phyloP scores from a whole-genome alignment of 2,329 filamentous ascomycete species.

The Apiospora phragmitis region DNA sequence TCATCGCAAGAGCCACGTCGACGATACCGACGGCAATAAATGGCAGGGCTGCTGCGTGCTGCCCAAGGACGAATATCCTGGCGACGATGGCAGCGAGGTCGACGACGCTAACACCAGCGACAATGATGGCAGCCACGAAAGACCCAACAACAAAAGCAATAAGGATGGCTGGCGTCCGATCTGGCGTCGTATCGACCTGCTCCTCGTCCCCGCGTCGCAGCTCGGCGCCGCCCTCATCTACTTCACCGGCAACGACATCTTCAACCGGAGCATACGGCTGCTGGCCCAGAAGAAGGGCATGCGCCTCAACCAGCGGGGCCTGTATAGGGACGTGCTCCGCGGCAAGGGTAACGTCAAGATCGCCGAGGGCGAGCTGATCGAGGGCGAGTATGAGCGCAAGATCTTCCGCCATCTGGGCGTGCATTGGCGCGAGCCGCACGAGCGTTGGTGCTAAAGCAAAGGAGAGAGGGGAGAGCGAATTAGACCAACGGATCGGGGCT shows the following conservation, averaged over 20 bases:
- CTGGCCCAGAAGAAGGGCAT: constrained; percentile 79
- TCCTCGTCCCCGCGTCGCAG: constrained; percentile 78
- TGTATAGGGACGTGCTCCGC: constrained; percentile 71
- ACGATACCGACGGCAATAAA: constrained; percentile 62
- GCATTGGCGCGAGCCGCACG: constrained; percentile 77
- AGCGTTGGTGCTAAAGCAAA: constrained; percentile 68
- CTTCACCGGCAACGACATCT: constrained; percentile 94
- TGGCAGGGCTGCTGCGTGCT: constrained; percentile 87
- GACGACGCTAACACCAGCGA: not conserved
- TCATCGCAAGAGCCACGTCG: constrained; percentile 40
- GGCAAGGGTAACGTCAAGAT: constrained; percentile 58
- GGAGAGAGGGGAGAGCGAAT: constrained; percentile 19
- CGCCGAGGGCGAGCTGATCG: constrained; percentile 69
- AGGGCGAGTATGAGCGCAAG: constrained; percentile 71
- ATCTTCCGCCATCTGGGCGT: constrained; percentile 84
- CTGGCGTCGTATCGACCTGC: constrained; percentile 83
- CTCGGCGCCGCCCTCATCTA: constrained; percentile 88
- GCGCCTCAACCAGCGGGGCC: constrained; percentile 79
- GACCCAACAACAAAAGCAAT: not conserved
- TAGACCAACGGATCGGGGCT: not conserved
- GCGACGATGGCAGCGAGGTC: constrained; percentile 10
- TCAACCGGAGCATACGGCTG: constrained; percentile 83
- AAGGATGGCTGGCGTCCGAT: constrained; percentile 37
- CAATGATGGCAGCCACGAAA: not conserved
- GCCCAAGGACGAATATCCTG: constrained; percentile 41